Evolutionary conservation across 345 rosid genomes (phyloP), one percentile per base, ranked within the genome.

Genomic region (Jatropha curcas): DNA sequence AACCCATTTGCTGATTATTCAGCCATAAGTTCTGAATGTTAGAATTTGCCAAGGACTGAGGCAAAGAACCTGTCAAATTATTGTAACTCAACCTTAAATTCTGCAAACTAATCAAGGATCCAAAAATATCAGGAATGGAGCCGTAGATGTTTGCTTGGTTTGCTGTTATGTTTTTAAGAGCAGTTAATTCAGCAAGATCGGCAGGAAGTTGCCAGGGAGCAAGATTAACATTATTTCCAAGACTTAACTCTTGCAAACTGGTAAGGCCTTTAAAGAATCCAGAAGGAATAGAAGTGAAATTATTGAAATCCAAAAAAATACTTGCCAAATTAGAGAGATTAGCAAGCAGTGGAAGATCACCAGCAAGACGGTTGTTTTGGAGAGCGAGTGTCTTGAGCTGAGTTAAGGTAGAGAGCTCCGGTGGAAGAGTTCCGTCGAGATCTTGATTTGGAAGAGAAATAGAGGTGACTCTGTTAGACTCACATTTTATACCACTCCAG

Each of bases 81-180:
- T 95, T 95, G 74, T 92, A 92, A 41, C 96, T 88, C 17, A 95
- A 66, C 20, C 96, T 84, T 58, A 95, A 62, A 28, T 48, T 59
- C 76, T 78, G 85, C 63, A 92, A 83, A 74, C 83, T 84, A 12
- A 80, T 50, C 51, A 92, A 81, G 37, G 86, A 71, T 0, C 67
- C 81, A 75, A 94, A 88, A 27, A 90, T 60, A 58, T 90, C 90
- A 4, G 98, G 98, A 17, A 94, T 77, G 3, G 75, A 19, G 10
- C 98, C 98, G 37, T 13, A 5, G 34, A 94, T 22, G 27, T 68
- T 82, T 19, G 83, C 39, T 60, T 81, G 72, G 57, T 72, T 89
- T 12, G 90, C 86, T 41, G 75, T 73, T 24, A 94, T 20, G 14
- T 70, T 72, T 13, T 43, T 62, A 27, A 94, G 86, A 16, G 77